phyloP scores from a whole-genome alignment of 2,329 filamentous ascomycete species.

The Tolypocladium endophyticum region DNA sequence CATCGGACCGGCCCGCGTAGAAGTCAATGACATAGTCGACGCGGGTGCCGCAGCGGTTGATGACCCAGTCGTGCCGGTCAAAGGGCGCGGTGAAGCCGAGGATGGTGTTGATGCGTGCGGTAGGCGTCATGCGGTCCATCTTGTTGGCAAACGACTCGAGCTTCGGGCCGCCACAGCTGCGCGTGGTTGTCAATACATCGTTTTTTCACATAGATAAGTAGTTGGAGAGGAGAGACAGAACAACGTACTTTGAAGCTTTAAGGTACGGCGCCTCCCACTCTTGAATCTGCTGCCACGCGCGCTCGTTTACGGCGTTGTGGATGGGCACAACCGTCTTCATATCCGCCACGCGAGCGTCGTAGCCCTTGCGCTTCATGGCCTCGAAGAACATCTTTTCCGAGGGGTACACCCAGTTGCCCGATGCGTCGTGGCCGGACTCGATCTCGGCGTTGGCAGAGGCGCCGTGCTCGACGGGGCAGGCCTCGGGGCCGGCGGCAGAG shows the following conservation, averaged over 20 bases:
- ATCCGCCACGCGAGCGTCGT: constrained; percentile 58
- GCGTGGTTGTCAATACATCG: not conserved
- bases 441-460: constrained; percentile 61
- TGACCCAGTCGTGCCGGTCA: constrained; percentile 94
- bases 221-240: not conserved
- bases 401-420: constrained; percentile 95
- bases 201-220: not conserved
- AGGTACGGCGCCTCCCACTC: constrained; percentile 70
- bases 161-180: constrained; percentile 60
- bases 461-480: constrained; percentile 28
- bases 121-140: constrained; percentile 61
- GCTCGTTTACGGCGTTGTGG: constrained; percentile 97
- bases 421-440: constrained; percentile 61
- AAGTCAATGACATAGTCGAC: constrained; percentile 98
- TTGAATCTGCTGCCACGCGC: constrained; percentile 87
- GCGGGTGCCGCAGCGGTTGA: constrained; percentile 76
- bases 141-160: constrained; percentile 76
- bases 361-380: constrained; percentile 85
- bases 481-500: constrained; percentile 24
- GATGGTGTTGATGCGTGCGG: constrained; percentile 70
- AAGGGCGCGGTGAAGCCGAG: constrained; percentile 89
- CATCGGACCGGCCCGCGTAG: constrained; percentile 59
- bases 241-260: constrained; percentile 42
- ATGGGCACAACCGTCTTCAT: constrained; percentile 93
- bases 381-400: constrained; percentile 97